Percentiles rank a stretch among this genome's conserved stretches.
Conservation (phyloP, 2,329 filamentous ascomycete genomes). For the Nothomitra cinnamomea region DNA sequence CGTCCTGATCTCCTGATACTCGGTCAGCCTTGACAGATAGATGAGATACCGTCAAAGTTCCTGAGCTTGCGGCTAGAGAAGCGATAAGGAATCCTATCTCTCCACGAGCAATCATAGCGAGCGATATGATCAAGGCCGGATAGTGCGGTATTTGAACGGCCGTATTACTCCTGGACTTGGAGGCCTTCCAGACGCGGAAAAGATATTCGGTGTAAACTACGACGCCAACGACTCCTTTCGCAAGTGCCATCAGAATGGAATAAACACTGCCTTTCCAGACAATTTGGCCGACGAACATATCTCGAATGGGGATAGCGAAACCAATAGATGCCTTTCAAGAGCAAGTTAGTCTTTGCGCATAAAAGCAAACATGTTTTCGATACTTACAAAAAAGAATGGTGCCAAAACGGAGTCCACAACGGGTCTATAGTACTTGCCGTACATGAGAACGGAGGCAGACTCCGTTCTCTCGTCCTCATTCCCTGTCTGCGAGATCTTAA, state of each 20-base stretch:
- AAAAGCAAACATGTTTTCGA: background rate
- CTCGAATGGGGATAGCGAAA: conserved; percentile 49
- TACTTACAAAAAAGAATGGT: conserved; percentile 54
- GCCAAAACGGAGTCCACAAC: conserved; percentile 37
- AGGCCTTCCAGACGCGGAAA: conserved; percentile 19
- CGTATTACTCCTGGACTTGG: background rate
- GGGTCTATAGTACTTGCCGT: conserved; percentile 21
- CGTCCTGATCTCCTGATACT: conserved; percentile 12
- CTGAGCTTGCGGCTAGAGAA: conserved; percentile 41
- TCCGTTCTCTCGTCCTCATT: background rate
- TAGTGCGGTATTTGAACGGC: conserved; percentile 44
- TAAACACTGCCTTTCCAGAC: conserved; percentile 63
- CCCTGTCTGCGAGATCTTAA: conserved; percentile 7
- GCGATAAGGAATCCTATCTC: conserved; percentile 68
- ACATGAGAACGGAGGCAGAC: conserved; percentile 12
- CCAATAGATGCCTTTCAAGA: conserved; percentile 38
- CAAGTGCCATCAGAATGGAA: conserved; percentile 48
- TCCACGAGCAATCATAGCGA: conserved; percentile 59
- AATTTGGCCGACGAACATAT: background rate
- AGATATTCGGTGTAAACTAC: conserved; percentile 27
- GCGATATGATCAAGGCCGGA: conserved; percentile 46
- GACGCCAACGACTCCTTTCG: conserved; percentile 41
- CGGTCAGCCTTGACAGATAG: background rate
- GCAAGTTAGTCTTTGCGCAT: background rate
- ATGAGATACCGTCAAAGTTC: conserved; percentile 23